Percentiles rank a stretch among this genome's conserved stretches.
Conservation (phyloP, 2,329 filamentous ascomycete genomes). For the Epichloe glyceriae region DNA sequence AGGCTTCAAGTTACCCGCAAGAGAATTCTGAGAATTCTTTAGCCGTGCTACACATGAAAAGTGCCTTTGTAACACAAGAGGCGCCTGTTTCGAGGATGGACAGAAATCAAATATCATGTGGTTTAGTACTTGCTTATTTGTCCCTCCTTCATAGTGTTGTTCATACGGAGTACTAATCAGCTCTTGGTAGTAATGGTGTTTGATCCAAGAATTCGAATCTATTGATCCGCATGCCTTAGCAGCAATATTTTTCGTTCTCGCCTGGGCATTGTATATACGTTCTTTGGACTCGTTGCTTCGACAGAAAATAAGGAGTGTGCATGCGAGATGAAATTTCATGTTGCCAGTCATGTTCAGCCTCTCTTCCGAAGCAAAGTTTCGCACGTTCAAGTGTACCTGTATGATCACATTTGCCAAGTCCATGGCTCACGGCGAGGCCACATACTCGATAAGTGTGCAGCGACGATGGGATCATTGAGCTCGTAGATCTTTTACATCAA, state of each 20-base stretch:
- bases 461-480: constrained; percentile 6
- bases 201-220: background rate
- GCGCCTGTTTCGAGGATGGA: background rate
- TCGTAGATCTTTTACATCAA: constrained; percentile 41
- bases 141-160: background rate
- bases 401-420: background rate
- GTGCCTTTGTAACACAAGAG: too few relatives aligned
- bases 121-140: background rate
- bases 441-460: background rate
- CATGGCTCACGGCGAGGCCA: background rate
- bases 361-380: background rate
- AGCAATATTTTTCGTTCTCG: background rate
- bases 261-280: background rate
- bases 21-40: too few relatives aligned
- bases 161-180: background rate
- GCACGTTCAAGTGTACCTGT: background rate
- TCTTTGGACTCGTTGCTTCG: background rate
- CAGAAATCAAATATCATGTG: background rate
- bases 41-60: too few relatives aligned
- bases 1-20: too few relatives aligned
- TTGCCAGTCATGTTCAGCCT: background rate
- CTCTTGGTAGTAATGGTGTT: background rate
- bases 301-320: background rate
- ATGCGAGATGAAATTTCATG: background rate
- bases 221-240: background rate